Evolutionary conservation across 2,329 filamentous ascomycete genomes (phyloP).

Genomic region (Drechslerella dactyloides): DNA sequence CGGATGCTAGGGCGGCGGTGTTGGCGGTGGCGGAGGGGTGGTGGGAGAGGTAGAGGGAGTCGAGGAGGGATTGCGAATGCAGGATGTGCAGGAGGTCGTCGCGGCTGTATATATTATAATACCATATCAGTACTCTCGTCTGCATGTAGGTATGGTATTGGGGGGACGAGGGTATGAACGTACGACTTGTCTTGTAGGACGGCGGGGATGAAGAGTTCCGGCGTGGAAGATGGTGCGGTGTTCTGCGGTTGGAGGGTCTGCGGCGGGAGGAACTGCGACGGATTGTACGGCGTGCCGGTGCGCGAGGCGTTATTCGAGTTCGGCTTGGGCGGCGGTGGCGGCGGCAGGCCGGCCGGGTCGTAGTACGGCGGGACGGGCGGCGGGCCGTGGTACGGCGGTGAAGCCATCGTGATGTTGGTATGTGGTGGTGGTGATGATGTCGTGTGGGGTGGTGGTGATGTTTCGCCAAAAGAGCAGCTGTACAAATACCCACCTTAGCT

Average conservation of each 20-base stretch:
- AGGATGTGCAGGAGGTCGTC: slow-evolving; percentile 77
- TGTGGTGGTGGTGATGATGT: slow-evolving; percentile 3
- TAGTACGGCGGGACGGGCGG: slow-evolving; percentile 52
- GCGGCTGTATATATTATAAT: slow-evolving; percentile 64
- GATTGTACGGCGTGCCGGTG: slow-evolving; percentile 66
- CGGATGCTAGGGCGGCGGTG: slow-evolving; percentile 66
- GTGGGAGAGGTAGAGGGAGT: slow-evolving; percentile 73
- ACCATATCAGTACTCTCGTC: too few relatives aligned
- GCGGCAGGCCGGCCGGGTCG: slow-evolving; percentile 60
- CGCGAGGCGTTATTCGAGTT: slow-evolving; percentile 70
- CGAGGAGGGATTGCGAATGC: slow-evolving; percentile 69
- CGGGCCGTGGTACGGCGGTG: slow-evolving; percentile 26
- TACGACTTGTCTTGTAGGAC: slow-evolving; percentile 82
- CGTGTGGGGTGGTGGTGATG: neutral
- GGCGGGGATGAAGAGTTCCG: slow-evolving; percentile 51
- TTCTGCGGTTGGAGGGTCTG: slow-evolving; percentile 56
- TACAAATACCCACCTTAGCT: too few relatives aligned
- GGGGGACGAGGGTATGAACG: slow-evolving; percentile 58
- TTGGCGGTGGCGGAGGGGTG: slow-evolving; percentile 75
- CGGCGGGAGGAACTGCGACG: slow-evolving; percentile 61
- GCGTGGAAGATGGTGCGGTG: slow-evolving; percentile 5
- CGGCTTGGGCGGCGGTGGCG: slow-evolving; percentile 75
- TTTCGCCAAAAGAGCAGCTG: slow-evolving; percentile 14
- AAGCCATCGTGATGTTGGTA: slow-evolving; percentile 21
- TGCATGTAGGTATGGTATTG: too few relatives aligned